These are phyloP conservation scores for Penicillium freii DNA, from an alignment of 2,329 filamentous ascomycete species.

Conservation along the genomic window DNA sequence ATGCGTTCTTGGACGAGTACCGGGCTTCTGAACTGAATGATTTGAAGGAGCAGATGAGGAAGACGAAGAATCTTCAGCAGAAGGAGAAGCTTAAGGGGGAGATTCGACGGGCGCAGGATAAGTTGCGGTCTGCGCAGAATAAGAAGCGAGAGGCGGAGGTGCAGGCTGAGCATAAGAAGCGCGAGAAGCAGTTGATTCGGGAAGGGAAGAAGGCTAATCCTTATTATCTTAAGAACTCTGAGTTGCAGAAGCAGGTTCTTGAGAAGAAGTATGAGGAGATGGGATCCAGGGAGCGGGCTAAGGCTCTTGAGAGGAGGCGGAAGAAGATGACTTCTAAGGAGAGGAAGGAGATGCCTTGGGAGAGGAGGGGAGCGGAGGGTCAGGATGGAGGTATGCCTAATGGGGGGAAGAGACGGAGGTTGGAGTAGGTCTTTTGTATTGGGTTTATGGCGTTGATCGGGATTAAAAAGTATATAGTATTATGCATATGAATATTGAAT, in stretches of 20 bases:
- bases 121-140: conserved; percentile 66
- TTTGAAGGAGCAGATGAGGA: conserved; percentile 66
- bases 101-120: conserved; percentile 75
- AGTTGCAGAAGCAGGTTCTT: conserved; percentile 83
- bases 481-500: conserved; percentile 1
- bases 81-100: conserved; percentile 70
- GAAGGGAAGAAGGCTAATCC: conserved; percentile 78
- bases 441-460: neutral
- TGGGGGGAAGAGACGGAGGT: conserved; percentile 30
- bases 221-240: conserved; percentile 88
- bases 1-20: conserved; percentile 86
- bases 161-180: conserved; percentile 70
- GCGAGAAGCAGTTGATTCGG: conserved; percentile 79
- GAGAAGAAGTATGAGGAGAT: conserved; percentile 76
- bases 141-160: conserved; percentile 70
- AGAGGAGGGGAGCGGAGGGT: conserved; percentile 45
- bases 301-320: conserved; percentile 77
- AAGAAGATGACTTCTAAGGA: conserved; percentile 89
- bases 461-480: neutral
- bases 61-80: conserved; percentile 61
- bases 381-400: conserved; percentile 17
- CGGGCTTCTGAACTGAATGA: conserved; percentile 77
- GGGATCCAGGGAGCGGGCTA: conserved; percentile 81
- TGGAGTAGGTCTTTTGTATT: conserved; percentile 21
- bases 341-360: conserved; percentile 69